Evolutionary conservation across 305 asterid species (phyloP).

Genomic region (Plantago rigida): DNA sequence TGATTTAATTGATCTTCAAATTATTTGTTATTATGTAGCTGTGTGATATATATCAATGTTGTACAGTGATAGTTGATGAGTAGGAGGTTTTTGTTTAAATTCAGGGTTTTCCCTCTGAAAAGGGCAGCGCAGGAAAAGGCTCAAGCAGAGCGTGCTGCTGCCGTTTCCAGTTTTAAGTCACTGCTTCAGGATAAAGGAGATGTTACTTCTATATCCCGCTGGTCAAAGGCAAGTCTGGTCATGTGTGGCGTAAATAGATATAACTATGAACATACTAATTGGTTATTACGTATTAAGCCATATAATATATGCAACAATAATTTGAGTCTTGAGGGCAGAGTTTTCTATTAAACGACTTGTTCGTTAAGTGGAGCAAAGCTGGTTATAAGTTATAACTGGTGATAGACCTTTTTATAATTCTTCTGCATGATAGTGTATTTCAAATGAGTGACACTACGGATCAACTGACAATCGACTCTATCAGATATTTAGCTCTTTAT

Average conservation of each 20-base stretch:
- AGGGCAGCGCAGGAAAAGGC: slow-evolving; percentile 72
- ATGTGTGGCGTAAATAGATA: neutral
- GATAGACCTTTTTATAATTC: slow-evolving; percentile 3
- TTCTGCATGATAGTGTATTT: slow-evolving; percentile 1
- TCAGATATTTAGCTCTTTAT: neutral
- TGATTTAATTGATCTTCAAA: slow-evolving; percentile 5
- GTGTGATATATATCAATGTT: slow-evolving; percentile 10
- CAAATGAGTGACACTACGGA: neutral
- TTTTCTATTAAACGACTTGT: slow-evolving; percentile 5
- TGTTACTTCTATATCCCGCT: slow-evolving; percentile 58
- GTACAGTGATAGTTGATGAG: slow-evolving; percentile 19
- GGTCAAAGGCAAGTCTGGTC: slow-evolving; percentile 72
- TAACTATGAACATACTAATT: neutral
- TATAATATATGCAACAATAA: neutral
- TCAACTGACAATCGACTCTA: too few species aligned
- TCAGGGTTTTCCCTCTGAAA: slow-evolving; percentile 64
- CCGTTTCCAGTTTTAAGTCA: slow-evolving; percentile 57
- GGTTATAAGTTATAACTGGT: slow-evolving; percentile 1
- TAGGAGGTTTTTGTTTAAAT: slow-evolving; percentile 21
- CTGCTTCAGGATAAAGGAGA: slow-evolving; percentile 73
- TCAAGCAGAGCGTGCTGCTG: slow-evolving; percentile 68
- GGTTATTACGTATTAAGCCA: neutral
- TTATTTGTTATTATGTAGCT: slow-evolving; percentile 17
- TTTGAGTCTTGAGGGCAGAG: neutral
- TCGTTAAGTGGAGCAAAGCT: slow-evolving; percentile 1